Base-by-base conservation (phyloP, 1,284 basidiomycete genomes). In the Cutaneotrichosporon sp. region DNA sequence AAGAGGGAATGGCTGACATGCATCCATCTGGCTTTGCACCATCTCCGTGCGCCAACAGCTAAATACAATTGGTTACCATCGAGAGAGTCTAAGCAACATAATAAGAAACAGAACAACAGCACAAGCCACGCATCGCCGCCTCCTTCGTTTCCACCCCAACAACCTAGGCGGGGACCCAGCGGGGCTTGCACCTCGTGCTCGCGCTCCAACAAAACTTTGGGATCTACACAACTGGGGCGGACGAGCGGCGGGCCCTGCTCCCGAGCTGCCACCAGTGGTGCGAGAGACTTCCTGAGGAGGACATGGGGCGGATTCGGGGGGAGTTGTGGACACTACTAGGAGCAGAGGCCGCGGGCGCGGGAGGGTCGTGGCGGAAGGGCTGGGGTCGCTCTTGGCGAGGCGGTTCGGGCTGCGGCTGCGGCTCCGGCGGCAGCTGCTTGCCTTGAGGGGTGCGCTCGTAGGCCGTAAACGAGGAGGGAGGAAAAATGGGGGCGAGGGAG, bases 211-310 rank as follows among this genome's bases (percentile, higher is more conserved):
- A n/a, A n/a, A n/a, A n/a, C n/a, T n/a, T n/a, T n/a, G n/a, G n/a
- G n/a, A n/a, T n/a, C 24, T 22, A 41, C 11, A 41, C 7, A 22
- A 41, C 24, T 7, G 38, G 38, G 5, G 38, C 22, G 8, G 38
- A 41, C 11, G 38, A 22, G 22, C 38, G 38, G 24, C 38, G 38
- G 38, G 38, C 24, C 4, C 38, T 22, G 38, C 24, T 26, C 2
- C 22, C 22, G 14, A 41, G 38, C 16, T 41, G 26, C 42, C 42
- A 43, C 42, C 42, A 43, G 42, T 43, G 42, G 27, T 43, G 42
- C 4, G 42, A 31, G 17, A 43, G 42, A 17, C 26, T 31, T 25
- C 26, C 17, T 4, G 26, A 9, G 17, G 42, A 43, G 16, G 42
- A 43, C 26, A 43, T 31, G 42, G 42, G 42, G 1, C 42, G 42